These are phyloP conservation scores for Diaporthe citriasiana DNA, from an alignment of 2,329 filamentous ascomycete genomes.

Conservation along the genomic window DNA sequence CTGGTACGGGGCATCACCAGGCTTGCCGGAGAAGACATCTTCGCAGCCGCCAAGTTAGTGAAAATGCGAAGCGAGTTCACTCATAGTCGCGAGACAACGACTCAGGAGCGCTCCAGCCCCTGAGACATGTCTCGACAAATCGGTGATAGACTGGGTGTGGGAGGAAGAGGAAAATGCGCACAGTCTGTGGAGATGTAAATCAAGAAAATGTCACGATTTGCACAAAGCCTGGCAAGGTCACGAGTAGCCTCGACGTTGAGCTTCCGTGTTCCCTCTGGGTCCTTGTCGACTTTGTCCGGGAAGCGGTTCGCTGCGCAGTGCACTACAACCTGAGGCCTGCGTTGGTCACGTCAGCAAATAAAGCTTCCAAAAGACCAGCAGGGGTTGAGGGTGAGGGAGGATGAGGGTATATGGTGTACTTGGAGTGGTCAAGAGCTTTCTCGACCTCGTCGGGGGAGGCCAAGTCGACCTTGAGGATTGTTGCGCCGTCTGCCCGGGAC, in stretches of 20 bases:
- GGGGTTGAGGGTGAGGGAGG: not conserved
- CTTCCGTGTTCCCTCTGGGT: constrained; percentile 80
- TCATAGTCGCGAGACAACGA: constrained; percentile 5
- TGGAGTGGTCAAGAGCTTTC: constrained; percentile 65
- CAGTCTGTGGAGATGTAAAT: constrained; percentile 87
- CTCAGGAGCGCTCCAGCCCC: constrained; percentile 15
- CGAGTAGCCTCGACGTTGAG: constrained; percentile 82
- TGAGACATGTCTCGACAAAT: constrained; percentile 20
- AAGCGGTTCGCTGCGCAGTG: constrained; percentile 92
- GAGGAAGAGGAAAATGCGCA: not conserved
- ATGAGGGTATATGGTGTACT: constrained; percentile 58
- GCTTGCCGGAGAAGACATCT: constrained; percentile 78
- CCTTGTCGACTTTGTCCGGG: constrained; percentile 85
- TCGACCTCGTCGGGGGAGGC: constrained; percentile 61
- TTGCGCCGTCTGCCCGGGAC: constrained; percentile 78
- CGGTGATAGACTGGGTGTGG: too few relatives aligned
- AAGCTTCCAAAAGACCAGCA: not conserved
- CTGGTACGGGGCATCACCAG: constrained; percentile 88
- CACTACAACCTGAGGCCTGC: constrained; percentile 81
- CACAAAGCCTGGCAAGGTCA: constrained; percentile 76
- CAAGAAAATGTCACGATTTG: constrained; percentile 71
- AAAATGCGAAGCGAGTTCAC: not conserved
- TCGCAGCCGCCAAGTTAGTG: not conserved
- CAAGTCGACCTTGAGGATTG: constrained; percentile 74
- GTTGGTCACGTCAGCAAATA: not conserved